Conservation (phyloP, 345 rosid genomes). For the Corchorus capsularis region DNA sequence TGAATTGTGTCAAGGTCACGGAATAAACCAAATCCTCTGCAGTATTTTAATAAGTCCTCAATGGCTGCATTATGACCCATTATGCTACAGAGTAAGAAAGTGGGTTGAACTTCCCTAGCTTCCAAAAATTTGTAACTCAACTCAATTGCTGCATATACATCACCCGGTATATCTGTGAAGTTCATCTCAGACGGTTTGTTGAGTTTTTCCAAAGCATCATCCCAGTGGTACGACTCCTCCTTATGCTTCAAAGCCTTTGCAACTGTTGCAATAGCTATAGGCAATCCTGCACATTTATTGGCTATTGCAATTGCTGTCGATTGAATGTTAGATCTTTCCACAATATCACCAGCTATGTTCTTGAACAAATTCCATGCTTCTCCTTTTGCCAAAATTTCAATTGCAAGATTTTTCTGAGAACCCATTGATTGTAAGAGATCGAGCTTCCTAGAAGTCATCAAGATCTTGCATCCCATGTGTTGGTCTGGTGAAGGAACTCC, state of each 20-base stretch:
- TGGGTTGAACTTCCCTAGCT: neutral
- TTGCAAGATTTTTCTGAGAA: neutral
- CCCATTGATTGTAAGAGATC: neutral
- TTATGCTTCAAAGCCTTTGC: neutral
- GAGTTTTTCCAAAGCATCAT: neutral
- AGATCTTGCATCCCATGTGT: neutral
- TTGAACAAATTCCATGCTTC: neutral
- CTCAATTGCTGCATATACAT: neutral
- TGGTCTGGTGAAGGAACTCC: neutral
- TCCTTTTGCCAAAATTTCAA: neutral
- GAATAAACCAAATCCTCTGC: neutral
- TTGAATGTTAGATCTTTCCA: neutral
- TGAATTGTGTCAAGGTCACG: neutral
- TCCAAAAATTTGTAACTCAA: neutral
- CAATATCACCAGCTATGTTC: neutral
- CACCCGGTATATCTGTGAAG: neutral
- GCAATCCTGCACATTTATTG: neutral
- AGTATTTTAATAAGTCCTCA: neutral
- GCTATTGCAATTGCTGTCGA: neutral
- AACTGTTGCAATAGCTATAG: neutral
- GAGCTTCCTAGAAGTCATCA: neutral
- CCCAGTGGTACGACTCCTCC: neutral
- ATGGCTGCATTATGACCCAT: neutral
- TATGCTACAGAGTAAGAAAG: neutral
- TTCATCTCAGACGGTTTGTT: neutral